Percentiles rank a stretch among this genome's conserved stretches.
Evolutionary conservation across 106 monocot genomes (phyloP).

Genomic region (Dendrobium catenatum): DNA sequence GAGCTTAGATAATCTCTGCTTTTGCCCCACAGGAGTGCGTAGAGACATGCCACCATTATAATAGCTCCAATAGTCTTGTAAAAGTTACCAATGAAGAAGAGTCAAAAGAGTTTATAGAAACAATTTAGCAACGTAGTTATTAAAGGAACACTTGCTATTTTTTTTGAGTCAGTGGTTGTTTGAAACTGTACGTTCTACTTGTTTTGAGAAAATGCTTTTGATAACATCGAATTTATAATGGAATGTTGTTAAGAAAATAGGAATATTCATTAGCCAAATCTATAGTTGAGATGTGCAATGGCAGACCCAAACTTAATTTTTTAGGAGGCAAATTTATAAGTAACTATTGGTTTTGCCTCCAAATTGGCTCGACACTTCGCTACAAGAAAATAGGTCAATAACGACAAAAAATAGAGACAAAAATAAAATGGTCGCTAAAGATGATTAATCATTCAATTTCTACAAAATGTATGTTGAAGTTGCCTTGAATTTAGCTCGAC

Average conservation of each 20-base stretch:
- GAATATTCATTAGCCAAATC: not conserved
- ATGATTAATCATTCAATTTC: too few relatives aligned
- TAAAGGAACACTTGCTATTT: not conserved
- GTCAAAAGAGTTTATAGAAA: not conserved
- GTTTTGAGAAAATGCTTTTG: not conserved
- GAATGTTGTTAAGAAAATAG: not conserved
- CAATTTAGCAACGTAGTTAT: not conserved
- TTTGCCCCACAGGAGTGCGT: conserved; percentile 2
- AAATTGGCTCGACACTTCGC: too few relatives aligned
- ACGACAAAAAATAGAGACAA: too few relatives aligned
- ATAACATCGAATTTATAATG: not conserved
- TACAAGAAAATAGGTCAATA: too few relatives aligned
- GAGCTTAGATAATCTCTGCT: not conserved
- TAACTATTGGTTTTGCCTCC: too few relatives aligned
- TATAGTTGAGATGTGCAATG: too few relatives aligned
- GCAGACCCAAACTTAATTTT: too few relatives aligned
- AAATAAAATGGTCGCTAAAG: too few relatives aligned
- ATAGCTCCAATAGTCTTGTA: not conserved
- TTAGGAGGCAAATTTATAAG: too few relatives aligned
- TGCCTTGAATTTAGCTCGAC: too few relatives aligned
- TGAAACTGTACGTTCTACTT: not conserved
- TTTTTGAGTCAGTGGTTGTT: not conserved
- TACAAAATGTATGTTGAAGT: too few relatives aligned
- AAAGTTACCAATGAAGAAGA: not conserved
- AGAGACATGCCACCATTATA: not conserved